Evolutionary conservation across 139 green algal genomes (phyloP).

Genomic region (Chlamydomonas sp.): DNA sequence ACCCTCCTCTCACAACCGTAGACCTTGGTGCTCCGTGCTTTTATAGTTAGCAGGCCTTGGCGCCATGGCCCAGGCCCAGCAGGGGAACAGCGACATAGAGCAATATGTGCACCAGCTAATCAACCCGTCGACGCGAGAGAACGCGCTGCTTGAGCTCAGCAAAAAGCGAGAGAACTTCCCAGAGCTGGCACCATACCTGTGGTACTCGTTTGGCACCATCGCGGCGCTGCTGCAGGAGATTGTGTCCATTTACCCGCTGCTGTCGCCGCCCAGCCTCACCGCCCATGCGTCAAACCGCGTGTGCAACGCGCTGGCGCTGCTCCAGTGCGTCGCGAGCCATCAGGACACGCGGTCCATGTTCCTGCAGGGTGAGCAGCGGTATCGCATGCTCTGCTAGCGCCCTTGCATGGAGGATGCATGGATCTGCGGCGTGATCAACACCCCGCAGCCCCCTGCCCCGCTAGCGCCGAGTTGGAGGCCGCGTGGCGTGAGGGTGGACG

Average conservation of each 20-base stretch:
- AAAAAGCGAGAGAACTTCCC: constrained; percentile 95
- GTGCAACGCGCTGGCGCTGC: constrained; percentile 94
- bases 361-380: constrained; percentile 73
- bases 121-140: constrained; percentile 67
- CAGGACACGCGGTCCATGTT: constrained; percentile 88
- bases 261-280: constrained; percentile 85
- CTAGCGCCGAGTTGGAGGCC: too few species aligned
- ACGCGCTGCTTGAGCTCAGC: constrained; percentile 91
- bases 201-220: constrained; percentile 95
- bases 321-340: constrained; percentile 97
- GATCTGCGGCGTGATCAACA: too few species aligned
- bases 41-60: too few species aligned
- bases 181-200: constrained; percentile 92
- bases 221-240: constrained; percentile 95
- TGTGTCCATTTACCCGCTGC: constrained; percentile 92
- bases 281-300: constrained; percentile 93
- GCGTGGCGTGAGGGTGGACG: too few species aligned
- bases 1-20: too few species aligned
- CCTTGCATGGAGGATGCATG: too few species aligned
- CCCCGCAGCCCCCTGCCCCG: too few species aligned
- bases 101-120: constrained; percentile 49
- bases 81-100: too few species aligned
- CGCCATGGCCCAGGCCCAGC: too few species aligned
- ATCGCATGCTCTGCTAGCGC: too few species aligned
- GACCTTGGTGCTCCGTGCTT: too few species aligned